Evolutionary conservation across 2,329 filamentous ascomycete species (phyloP), one percentile per base, ranked within the genome.

Genomic region (Pyrenophora teres): DNA sequence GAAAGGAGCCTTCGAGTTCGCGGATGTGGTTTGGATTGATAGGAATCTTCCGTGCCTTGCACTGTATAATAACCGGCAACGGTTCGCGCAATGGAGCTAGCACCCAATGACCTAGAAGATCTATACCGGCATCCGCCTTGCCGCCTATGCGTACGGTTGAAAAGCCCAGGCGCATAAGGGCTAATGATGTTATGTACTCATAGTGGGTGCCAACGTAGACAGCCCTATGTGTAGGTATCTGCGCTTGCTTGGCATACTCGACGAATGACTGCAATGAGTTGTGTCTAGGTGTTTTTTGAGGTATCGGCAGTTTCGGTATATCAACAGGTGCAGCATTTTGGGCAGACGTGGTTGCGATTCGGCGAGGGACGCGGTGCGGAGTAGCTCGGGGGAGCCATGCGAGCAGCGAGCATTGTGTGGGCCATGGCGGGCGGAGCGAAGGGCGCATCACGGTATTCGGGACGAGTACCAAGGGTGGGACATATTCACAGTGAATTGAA

Each of bases 1-100:
- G 80, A 65, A 94, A 88, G 0, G 90, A 84, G 3, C 93, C 93
- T 67, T 91, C 89, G 3, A 93, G 80, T 74, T 93, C 89, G n/a
- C 89, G 83, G 7, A 90, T 75, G 40, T 85, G 76, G 27, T 80
- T 75, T 0, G 89, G 89, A 10, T 79, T 71, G 39, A 78, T 74
- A 1, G 48, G 47, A 35, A 76, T 75, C 15, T 76, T 69, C 12
- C 81, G 77, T 1, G 80, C 83, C 71, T 93, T 94, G 79, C 90
- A 93, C 70, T 93, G 89, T 15, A 83, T 68, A 15, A 84, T 69
- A 1, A 83, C 74, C 6, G 69, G 73, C 23, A 80, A 33, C 2
- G 71, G 72, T 35, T 73, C 64, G 18, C 65, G 65, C 12, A 69
- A 49, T 2, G 69, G 60, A 1, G 64, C 64, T 0, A 90, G 75